These are phyloP conservation scores for Trichoderma hamatum DNA, from an alignment of 2,329 filamentous ascomycete genomes.

Conservation along the genomic window DNA sequence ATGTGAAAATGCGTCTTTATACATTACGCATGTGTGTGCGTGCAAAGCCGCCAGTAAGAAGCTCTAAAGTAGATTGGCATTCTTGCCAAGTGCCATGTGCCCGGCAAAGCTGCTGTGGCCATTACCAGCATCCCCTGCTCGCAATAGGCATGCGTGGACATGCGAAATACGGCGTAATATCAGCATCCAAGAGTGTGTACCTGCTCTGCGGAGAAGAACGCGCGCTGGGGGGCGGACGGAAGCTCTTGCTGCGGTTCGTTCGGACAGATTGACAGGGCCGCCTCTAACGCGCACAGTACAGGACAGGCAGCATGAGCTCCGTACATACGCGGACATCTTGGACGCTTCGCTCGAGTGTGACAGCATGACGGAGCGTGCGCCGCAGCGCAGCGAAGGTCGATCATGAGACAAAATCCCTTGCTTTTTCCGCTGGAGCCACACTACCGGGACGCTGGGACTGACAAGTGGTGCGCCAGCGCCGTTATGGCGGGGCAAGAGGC, in stretches of 20 bases:
- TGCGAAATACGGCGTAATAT: slow-evolving; percentile 22
- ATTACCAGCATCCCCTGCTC: slow-evolving; percentile 24
- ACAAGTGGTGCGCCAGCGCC: slow-evolving; percentile 27
- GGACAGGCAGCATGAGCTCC: background rate
- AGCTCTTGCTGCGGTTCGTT: slow-evolving; percentile 20
- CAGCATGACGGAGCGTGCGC: slow-evolving; percentile 24
- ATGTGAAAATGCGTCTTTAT: slow-evolving; percentile 18
- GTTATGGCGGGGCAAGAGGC: slow-evolving; percentile 27
- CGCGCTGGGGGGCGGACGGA: slow-evolving; percentile 13
- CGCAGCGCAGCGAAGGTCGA: slow-evolving; percentile 23
- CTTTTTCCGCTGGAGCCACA: slow-evolving; percentile 25
- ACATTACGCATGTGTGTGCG: background rate
- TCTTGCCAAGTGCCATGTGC: slow-evolving; percentile 9
- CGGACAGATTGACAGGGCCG: slow-evolving; percentile 25
- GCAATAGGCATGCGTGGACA: slow-evolving; percentile 1
- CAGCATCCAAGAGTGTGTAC: background rate
- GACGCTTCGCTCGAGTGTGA: slow-evolving; percentile 14
- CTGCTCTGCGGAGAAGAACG: slow-evolving; percentile 8
- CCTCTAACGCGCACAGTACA: slow-evolving; percentile 15
- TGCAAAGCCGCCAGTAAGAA: slow-evolving; percentile 13
- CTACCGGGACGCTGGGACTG: slow-evolving; percentile 26
- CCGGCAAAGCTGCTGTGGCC: background rate
- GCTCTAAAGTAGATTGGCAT: slow-evolving; percentile 10
- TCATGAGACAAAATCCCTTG: slow-evolving; percentile 29
- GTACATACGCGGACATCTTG: slow-evolving; percentile 19